phyloP scores from a whole-genome alignment of 306 rosid genomes.

The Betula pendula region DNA sequence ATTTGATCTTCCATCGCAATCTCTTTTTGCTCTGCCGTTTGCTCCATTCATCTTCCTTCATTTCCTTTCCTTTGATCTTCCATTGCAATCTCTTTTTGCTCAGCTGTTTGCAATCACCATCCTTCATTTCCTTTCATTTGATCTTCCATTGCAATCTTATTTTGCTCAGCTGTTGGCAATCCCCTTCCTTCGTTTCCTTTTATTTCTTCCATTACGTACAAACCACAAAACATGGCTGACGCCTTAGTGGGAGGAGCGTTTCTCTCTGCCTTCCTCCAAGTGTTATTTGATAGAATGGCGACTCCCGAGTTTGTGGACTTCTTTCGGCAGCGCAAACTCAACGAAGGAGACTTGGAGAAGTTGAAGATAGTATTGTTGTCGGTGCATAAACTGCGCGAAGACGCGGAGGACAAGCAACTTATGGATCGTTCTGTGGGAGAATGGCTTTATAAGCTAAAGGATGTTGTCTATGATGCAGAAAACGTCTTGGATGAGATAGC shows the following conservation, averaged over 20 bases:
- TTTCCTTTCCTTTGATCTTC: too few species aligned
- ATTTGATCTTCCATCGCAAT: too few species aligned
- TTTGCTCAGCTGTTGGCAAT: too few species aligned
- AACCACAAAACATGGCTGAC: not conserved
- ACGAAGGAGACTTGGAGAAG: not conserved
- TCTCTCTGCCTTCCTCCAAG: not conserved
- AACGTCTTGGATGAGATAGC: slow-evolving; percentile 7
- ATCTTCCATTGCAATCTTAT: too few species aligned
- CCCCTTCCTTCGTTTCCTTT: not conserved
- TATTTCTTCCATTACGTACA: too few species aligned
- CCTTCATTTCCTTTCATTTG: too few species aligned
- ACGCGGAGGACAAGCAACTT: slow-evolving; percentile 6
- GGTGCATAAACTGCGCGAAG: not conserved
- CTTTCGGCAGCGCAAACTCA: not conserved
- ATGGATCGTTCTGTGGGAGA: not conserved
- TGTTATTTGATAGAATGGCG: not conserved
- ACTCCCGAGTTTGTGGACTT: not conserved
- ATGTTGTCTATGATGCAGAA: not conserved
- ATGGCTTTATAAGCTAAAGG: not conserved
- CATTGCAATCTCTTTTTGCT: too few species aligned
- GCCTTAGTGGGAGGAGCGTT: too few species aligned
- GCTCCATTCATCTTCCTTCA: too few species aligned
- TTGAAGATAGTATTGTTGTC: not conserved
- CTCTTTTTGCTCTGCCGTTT: too few species aligned
- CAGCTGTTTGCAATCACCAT: too few species aligned